phyloP scores from a whole-genome alignment of 1,284 basidiomycete species.

The Leucoagaricus sp. region DNA sequence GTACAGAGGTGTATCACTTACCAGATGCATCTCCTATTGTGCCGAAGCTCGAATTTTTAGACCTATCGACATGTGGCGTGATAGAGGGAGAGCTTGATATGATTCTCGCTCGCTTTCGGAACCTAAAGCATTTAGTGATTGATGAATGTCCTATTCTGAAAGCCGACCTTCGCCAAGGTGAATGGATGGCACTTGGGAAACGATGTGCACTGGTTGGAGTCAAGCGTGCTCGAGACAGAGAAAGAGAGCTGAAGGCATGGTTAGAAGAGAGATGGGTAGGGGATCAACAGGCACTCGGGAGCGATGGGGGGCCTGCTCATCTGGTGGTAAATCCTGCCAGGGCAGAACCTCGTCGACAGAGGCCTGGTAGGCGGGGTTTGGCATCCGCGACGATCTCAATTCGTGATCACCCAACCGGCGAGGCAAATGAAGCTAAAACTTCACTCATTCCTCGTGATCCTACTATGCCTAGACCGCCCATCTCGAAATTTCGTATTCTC shows the following conservation, averaged over 20 bases:
- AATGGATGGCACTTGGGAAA: conserved; percentile 60
- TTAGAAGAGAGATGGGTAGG: conserved; percentile 33
- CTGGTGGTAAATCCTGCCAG: neutral
- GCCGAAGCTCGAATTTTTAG: conserved; percentile 43
- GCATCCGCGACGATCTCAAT: conserved; percentile 59
- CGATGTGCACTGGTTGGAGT: conserved; percentile 55
- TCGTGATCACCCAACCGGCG: conserved; percentile 26
- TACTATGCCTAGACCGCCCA: neutral
- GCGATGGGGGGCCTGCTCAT: conserved; percentile 17
- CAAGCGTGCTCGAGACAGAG: conserved; percentile 53
- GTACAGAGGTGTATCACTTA: conserved; percentile 2
- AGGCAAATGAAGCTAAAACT: neutral
- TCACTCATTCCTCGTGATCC: neutral
- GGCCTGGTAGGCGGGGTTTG: conserved; percentile 51
- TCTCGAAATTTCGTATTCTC: conserved; percentile 32
- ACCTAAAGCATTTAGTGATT: conserved; percentile 51
- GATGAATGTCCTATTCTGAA: conserved; percentile 53
- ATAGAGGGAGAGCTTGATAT: conserved; percentile 48
- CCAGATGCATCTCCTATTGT: conserved; percentile 8
- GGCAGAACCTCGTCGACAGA: conserved; percentile 18
- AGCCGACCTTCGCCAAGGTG: conserved; percentile 36
- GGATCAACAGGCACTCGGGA: conserved; percentile 10
- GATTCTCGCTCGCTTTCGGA: conserved; percentile 45
- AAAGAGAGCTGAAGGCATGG: conserved; percentile 58
- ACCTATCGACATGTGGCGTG: conserved; percentile 60